Percentiles rank a stretch among this genome's conserved stretches.
Conservation (phyloP, 495 filamentous ascomycete species). For the Penicillium soppii region DNA sequence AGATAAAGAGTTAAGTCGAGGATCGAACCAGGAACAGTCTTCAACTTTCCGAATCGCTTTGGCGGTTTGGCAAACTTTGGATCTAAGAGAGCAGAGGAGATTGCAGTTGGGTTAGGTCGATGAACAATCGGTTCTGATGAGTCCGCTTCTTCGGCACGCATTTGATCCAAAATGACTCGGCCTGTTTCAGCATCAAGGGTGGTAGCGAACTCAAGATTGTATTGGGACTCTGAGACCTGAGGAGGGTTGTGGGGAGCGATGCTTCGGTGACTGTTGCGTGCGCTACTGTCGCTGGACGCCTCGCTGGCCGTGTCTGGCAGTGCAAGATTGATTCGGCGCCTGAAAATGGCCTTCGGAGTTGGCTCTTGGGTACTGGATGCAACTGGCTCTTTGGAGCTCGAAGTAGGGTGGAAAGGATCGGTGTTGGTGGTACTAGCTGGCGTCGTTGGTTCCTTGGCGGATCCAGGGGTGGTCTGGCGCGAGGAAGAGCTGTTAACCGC, state of each 20-base stretch:
- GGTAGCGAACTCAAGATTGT: constrained; percentile 37
- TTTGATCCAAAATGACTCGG: constrained; percentile 29
- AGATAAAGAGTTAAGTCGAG: constrained; percentile 59
- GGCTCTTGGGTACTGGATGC: constrained; percentile 7
- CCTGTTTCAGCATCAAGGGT: constrained; percentile 46
- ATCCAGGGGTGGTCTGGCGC: constrained; percentile 33
- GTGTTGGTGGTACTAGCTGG: constrained; percentile 10
- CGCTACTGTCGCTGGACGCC: constrained; percentile 29
- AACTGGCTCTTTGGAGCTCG: constrained; percentile 6
- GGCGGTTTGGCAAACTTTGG: constrained; percentile 35
- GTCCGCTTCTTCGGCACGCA: constrained; percentile 17
- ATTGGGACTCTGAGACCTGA: constrained; percentile 1
- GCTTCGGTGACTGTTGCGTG: constrained; percentile 10
- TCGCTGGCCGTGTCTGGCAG: constrained; percentile 48
- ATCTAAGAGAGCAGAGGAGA: constrained; percentile 1
- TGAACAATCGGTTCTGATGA: constrained; percentile 24
- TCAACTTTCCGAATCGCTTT: constrained; percentile 45
- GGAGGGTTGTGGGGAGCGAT: not conserved
- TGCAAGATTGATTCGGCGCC: constrained; percentile 36
- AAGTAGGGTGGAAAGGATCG: constrained; percentile 7
- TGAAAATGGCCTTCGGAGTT: constrained; percentile 38
- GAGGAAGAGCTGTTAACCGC: constrained; percentile 35
- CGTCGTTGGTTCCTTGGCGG: constrained; percentile 20
- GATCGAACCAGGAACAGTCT: constrained; percentile 43
- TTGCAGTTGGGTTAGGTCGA: constrained; percentile 9